Base-by-base conservation (phyloP, 139 green algal species). In the Trebouxia sp. region DNA sequence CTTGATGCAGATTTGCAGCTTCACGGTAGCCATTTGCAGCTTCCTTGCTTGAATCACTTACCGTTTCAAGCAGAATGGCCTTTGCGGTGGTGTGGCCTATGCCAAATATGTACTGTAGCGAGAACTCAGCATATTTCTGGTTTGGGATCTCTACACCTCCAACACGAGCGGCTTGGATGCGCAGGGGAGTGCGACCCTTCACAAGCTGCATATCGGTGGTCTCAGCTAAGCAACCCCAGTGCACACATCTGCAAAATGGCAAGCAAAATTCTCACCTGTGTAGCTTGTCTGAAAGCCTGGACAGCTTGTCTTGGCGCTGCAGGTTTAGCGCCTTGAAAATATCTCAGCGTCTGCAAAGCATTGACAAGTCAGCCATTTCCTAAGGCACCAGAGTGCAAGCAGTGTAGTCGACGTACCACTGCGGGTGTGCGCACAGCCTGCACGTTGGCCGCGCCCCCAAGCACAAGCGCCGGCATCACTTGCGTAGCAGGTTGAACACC, bases 81-180 rank as follows among this genome's bases (percentile, higher is more conserved):
- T 96, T 94, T 62, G 97, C 93, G 12, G 93, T 97, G 56, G 95
- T 98, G 62, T 85, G 79, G 48, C 97, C 97, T 65, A 99, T 95
- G 83, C 96, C 94, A 82, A 92, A 98, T 42, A 99, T 97, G 92
- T 99, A 99, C 81, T 95, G 95, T 66, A 99, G 91, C 1, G 94
- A 95, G 45, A 87, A 94, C 90, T 99, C 94, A 50, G 98, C 92
- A 14, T 90, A 84, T 93, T 99, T 99, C 84, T 89, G 88, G 92
- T 99, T 99, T 58, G 97, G 97, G 58, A 99, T 96, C 83, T 99
- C 97, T 65, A 99, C 95, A 72, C 96, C 96, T 70, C 92, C 96
- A 9, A 99, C 91, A 93, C 96, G 96, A n/a, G 97, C 90, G 28
- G 85, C 88, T 79, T 91, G 78, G n/a, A 97, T 87, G n/a, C 82